These are phyloP conservation scores for Geum urbanum DNA, from an alignment of 306 rosid species.

Conservation along the genomic window DNA sequence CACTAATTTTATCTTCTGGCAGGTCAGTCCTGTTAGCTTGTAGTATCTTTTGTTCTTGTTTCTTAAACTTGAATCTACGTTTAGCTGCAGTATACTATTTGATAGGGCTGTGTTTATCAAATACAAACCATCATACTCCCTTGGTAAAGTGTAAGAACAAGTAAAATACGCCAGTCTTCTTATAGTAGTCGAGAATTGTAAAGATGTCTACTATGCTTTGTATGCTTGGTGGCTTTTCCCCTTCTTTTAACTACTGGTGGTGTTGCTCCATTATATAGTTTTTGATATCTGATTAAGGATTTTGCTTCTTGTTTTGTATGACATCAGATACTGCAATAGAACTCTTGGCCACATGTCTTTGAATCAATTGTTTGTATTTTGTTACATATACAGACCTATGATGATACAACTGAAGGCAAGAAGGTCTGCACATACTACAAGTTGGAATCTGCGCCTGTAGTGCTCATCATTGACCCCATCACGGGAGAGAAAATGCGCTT, in stretches of 20 bases:
- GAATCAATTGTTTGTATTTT: background rate
- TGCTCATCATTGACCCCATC: conserved; percentile 89
- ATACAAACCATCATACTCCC: background rate
- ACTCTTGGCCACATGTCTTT: background rate
- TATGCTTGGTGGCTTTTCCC: too few relatives aligned
- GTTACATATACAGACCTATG: conserved; percentile 57
- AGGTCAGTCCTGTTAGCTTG: conserved; percentile 49
- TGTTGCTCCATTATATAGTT: background rate
- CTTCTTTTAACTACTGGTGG: background rate
- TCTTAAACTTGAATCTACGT: background rate
- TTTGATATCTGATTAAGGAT: background rate
- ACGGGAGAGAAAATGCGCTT: conserved; percentile 94
- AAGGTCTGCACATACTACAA: conserved; percentile 93
- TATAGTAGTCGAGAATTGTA: background rate
- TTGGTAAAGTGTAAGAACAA: conserved; percentile 1
- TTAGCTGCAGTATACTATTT: background rate
- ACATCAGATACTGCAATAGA: background rate
- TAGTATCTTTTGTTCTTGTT: background rate
- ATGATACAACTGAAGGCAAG: conserved; percentile 95
- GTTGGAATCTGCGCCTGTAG: conserved; percentile 78
- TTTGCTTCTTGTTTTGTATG: background rate
- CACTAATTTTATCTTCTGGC: conserved; percentile 94
- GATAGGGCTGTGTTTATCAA: too few relatives aligned
- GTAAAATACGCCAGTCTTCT: background rate
- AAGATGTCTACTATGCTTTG: background rate